Evolutionary conservation across 345 rosid species (phyloP), one percentile per base, ranked within the genome.

Genomic region (Noccaea bulbosa): DNA sequence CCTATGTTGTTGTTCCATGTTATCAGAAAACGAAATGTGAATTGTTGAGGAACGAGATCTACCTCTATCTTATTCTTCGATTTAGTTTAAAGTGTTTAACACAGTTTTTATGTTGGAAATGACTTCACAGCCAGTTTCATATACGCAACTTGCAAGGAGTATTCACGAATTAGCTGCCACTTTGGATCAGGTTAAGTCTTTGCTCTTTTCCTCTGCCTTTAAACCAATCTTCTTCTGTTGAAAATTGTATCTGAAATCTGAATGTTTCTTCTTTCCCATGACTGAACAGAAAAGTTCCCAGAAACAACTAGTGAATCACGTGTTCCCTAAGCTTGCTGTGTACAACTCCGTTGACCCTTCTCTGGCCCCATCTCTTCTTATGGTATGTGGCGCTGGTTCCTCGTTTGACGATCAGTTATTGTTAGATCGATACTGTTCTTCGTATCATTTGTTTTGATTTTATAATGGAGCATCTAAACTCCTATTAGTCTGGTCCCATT

Each of bases 321-420:
- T 94, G 58, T 94, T 94, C 77, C 99, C 99, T 35, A 94, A 94
- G 78, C 93, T 94, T 24, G 98, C 98, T 6, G 99, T 94, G 20
- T 94, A 94, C 83, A 94, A 94, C 76, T 94, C 99, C 15, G 98
- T 94, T 72, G 99, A 94, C 60, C 99, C 99, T 49, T 94, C 99
- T 22, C 75, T 94, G 78, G 99, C 99, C 9, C 99, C 99, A 27
- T 94, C 99, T 67, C 99, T 94, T 75, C 98, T 94, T 63, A 94
- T 94, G 98, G 98, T 91, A 85, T 76, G 83, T 38, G 37, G 7
- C 5, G 1, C 5, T 38, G 11, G 9, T 62, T 68, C 0, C 50
- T 68, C 6, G 10, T 60, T 60, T 41, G 62, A 34, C 12, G 34
- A 40, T 32, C 33, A 4, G 11, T 22, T 54, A 14, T 11, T 54